Conservation (phyloP, 1,284 basidiomycete species). For the Apiotrichum laibachii region DNA sequence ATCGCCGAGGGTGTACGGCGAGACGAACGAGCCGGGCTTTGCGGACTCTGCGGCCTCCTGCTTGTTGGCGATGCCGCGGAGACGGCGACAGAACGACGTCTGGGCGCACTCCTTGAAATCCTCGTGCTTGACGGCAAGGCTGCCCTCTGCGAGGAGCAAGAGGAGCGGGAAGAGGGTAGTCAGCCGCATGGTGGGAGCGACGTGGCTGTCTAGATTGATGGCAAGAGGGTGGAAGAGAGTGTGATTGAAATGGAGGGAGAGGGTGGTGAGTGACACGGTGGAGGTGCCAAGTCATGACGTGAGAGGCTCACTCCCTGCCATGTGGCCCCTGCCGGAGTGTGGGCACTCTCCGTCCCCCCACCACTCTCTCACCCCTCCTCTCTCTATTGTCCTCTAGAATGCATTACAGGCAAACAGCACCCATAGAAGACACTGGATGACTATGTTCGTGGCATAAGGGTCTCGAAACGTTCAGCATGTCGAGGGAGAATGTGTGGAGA, state of each 20-base stretch:
- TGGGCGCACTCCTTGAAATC: slow-evolving; percentile 92
- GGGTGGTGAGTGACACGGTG: neutral
- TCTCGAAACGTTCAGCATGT: no score
- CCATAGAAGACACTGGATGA: no score
- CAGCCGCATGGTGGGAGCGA: slow-evolving; percentile 11
- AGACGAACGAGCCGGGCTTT: slow-evolving; percentile 60
- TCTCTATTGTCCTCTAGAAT: no score
- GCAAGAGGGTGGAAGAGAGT: neutral
- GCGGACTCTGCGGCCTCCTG: slow-evolving; percentile 55
- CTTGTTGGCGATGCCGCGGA: slow-evolving; percentile 71
- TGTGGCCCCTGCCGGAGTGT: neutral
- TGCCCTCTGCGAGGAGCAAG: slow-evolving; percentile 10
- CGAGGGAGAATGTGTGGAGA: no score
- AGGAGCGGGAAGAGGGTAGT: slow-evolving; percentile 9
- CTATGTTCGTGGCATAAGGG: no score
- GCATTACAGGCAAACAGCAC: no score
- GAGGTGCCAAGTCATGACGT: neutral
- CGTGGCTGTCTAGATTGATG: neutral
- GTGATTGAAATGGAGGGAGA: neutral
- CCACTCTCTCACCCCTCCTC: no score
- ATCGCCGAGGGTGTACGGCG: slow-evolving; percentile 74
- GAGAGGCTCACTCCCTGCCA: no score
- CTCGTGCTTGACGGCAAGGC: slow-evolving; percentile 55
- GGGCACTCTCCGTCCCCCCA: no score
- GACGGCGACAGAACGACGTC: slow-evolving; percentile 84